These are phyloP conservation scores for Daldinia grandis DNA, from an alignment of 495 filamentous ascomycete genomes.

Conservation along the genomic window DNA sequence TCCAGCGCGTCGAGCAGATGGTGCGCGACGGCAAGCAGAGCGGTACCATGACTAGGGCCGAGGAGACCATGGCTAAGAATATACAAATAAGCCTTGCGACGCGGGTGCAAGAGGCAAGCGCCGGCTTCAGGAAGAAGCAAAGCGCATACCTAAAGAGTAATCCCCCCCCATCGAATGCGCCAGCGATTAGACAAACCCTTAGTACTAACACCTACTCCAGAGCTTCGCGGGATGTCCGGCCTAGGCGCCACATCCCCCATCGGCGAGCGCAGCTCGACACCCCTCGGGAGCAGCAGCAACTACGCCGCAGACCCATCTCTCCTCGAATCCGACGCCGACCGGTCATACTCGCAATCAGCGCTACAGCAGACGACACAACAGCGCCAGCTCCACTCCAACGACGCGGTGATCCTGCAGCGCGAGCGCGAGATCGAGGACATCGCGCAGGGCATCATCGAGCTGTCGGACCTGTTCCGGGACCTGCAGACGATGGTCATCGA, in stretches of 20 bases:
- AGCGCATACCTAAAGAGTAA: conserved; percentile 93
- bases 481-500: conserved; percentile 97
- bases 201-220: conserved; percentile 54
- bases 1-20: conserved; percentile 86
- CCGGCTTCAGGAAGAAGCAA: conserved; percentile 94
- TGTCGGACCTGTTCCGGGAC: conserved; percentile 95
- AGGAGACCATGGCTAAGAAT: conserved; percentile 96
- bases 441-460: conserved; percentile 95
- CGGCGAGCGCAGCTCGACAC: conserved; percentile 67
- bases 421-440: conserved; percentile 98
- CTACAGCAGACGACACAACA: conserved; percentile 74
- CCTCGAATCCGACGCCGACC: conserved; percentile 89
- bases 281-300: conserved; percentile 65
- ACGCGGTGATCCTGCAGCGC: conserved; percentile 85
- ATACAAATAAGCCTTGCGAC: conserved; percentile 89
- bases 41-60: conserved; percentile 76
- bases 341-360: conserved; percentile 88
- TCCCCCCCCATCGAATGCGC: not conserved
- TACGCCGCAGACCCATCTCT: conserved; percentile 81
- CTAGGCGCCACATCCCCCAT: conserved; percentile 48
- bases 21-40: conserved; percentile 73
- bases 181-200: not conserved
- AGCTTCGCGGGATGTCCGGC: conserved; percentile 78
- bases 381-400: conserved; percentile 76
- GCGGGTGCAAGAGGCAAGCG: conserved; percentile 91